Evolutionary conservation across 2,329 filamentous ascomycete species (phyloP).

Genomic region (Alternaria sp.): DNA sequence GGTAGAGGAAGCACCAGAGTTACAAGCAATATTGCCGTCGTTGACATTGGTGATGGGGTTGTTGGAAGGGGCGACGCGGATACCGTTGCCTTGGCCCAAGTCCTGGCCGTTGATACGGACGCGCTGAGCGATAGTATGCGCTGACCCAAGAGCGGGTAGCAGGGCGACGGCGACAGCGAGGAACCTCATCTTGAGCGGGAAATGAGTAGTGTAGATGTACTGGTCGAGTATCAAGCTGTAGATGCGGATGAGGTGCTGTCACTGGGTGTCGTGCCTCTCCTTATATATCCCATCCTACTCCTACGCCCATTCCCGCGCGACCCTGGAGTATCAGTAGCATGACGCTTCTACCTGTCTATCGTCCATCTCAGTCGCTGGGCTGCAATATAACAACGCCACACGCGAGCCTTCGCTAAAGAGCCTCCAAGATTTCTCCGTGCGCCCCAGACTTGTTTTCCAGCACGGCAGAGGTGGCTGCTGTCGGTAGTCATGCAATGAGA

Average conservation of each 20-base stretch:
- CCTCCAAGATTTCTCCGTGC: slow-evolving; percentile 10
- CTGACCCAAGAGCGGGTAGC: slow-evolving; percentile 43
- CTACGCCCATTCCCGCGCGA: background rate
- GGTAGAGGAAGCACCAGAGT: slow-evolving; percentile 47
- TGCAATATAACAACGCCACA: slow-evolving; percentile 18
- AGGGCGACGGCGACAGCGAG: slow-evolving; percentile 30
- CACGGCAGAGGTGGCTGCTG: background rate
- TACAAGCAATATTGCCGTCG: slow-evolving; percentile 56
- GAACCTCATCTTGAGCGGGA: slow-evolving; percentile 35
- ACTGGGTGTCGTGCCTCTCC: background rate
- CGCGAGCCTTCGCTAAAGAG: slow-evolving; percentile 8
- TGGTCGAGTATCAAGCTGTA: background rate
- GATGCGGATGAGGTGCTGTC: slow-evolving; percentile 2
- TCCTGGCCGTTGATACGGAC: slow-evolving; percentile 51
- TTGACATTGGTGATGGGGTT: slow-evolving; percentile 59
- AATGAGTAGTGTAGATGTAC: background rate
- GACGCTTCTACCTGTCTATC: slow-evolving; percentile 1
- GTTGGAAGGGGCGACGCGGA: slow-evolving; percentile 59
- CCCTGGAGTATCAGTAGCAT: slow-evolving; percentile 1
- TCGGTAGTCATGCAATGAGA: background rate
- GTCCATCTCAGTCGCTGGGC: slow-evolving; percentile 8
- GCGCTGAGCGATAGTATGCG: slow-evolving; percentile 55
- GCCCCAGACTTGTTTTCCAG: slow-evolving; percentile 9
- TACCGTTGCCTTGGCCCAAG: slow-evolving; percentile 57
- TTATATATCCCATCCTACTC: slow-evolving; percentile 16